Evolutionary conservation across 495 filamentous ascomycete species (phyloP), one percentile per base, ranked within the genome.

Genomic region (Elasticomyces elasticus): DNA sequence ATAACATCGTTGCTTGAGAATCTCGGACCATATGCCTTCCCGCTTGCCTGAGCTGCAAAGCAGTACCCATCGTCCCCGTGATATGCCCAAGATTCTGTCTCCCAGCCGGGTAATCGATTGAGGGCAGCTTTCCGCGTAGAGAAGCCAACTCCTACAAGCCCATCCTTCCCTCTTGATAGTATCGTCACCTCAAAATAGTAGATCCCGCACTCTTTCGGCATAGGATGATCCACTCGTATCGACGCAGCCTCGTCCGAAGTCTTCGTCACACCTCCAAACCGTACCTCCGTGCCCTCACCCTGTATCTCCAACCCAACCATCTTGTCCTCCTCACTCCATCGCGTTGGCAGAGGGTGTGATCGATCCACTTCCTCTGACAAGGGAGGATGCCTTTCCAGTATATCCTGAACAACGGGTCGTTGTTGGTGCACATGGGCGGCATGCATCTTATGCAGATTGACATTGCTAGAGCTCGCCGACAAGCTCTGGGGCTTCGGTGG

Each of bases 181-280:
- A 99, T 81, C n/a, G 81, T 85, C 11, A 95, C 80, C 72, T 99
- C 92, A 68, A 85, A 99, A 67, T 99, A 99, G 69, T 95, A 97
- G 51, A 98, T 84, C 0, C 92, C 92, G 60, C 85, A 89, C 67
- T 94, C 82, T 43, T 82, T 76, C n/a, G 92, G 86, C 83, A 98
- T 96, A 24, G 82, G 80, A 67, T 90, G 76, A 62, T 99, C 87
- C 31, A 94, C 80, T 30, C 92, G 83, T 55, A 95, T 78, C 15
- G 88, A 79, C 31, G 81, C 88, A 47, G 88, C 87, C 63, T 96
- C 92, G 30, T 95, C 86, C 58, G 75, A 71, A 27, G 75, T 74
- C 65, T 84, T 83, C 41, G 72, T 66, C 0, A 73, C 68, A 23
- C 83, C 83, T 24, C 68, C 70, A 63, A 87, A 94, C 55, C 85